Conservation (phyloP, 2,329 filamentous ascomycete genomes). For the Grosmannia penicillata region DNA sequence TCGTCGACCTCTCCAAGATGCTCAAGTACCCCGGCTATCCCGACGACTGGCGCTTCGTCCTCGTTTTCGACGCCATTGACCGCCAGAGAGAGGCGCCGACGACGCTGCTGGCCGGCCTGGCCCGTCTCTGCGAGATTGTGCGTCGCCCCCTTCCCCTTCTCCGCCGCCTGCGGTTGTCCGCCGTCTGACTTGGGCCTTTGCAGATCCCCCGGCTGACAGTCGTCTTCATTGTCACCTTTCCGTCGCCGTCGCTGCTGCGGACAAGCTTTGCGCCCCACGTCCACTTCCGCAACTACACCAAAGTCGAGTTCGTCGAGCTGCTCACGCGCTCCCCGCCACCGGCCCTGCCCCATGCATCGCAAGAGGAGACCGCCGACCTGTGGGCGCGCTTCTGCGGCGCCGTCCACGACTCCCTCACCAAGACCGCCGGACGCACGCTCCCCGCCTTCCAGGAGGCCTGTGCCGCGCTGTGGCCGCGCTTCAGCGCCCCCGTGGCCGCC, state of each 20-base stretch:
- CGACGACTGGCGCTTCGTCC: conserved; percentile 46
- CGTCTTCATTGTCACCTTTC: conserved; percentile 61
- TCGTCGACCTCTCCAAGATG: conserved; percentile 55
- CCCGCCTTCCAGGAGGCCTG: conserved; percentile 57
- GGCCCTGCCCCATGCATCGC: conserved; percentile 32
- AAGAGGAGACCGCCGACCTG: conserved; percentile 46
- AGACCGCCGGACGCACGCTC: conserved; percentile 67
- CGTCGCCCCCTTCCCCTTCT: conserved; percentile 16
- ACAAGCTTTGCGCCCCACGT: conserved; percentile 59
- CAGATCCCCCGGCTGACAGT: conserved; percentile 68
- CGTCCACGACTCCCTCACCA: conserved; percentile 75
- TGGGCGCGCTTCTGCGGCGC: conserved; percentile 72
- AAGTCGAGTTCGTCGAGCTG: conserved; percentile 65
- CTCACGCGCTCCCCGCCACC: conserved; percentile 39
- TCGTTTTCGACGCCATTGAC: conserved; percentile 83
- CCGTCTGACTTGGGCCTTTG: conserved; percentile 1
- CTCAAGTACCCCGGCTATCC: conserved; percentile 29
- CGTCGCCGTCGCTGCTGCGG: conserved; percentile 55
- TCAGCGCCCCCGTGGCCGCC: conserved; percentile 61
- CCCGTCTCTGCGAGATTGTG: conserved; percentile 68
- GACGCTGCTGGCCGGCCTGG: conserved; percentile 68
- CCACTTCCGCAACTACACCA: conserved; percentile 72
- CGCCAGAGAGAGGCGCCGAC: conserved; percentile 64
- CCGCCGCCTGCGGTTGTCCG: neutral
- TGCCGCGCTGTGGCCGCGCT: conserved; percentile 67